Evolutionary conservation across 768 basidiomycete species (phyloP).

Genomic region (Panaeolus papilionaceus): DNA sequence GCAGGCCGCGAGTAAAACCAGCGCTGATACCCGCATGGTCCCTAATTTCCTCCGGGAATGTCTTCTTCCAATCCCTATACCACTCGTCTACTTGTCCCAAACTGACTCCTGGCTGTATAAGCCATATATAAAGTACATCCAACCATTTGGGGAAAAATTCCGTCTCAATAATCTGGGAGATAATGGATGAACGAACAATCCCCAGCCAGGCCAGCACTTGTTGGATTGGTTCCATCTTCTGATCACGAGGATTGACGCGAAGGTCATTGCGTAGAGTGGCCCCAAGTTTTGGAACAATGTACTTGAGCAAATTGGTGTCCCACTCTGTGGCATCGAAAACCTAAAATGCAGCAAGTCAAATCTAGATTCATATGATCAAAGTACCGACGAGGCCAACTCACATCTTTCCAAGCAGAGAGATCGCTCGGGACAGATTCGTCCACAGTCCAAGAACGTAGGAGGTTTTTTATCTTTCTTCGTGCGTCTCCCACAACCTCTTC

Average conservation of each 20-base stretch:
- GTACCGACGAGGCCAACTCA: slow-evolving; percentile 39
- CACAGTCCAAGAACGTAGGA: slow-evolving; percentile 78
- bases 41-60: slow-evolving; percentile 77
- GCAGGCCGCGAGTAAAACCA: slow-evolving; percentile 88
- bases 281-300: slow-evolving; percentile 91
- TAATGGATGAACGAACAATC: slow-evolving; percentile 75
- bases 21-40: slow-evolving; percentile 67
- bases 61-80: slow-evolving; percentile 89
- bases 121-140: slow-evolving; percentile 90
- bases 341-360: slow-evolving; percentile 39
- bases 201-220: slow-evolving; percentile 79
- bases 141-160: slow-evolving; percentile 99
- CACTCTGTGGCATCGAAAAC: slow-evolving; percentile 84
- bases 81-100: slow-evolving; percentile 94
- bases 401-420: slow-evolving; percentile 81
- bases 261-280: slow-evolving; percentile 84
- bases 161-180: slow-evolving; percentile 84
- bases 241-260: slow-evolving; percentile 88
- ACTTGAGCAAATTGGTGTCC: slow-evolving; percentile 90
- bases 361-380: background rate
- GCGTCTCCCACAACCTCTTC: slow-evolving; percentile 90
- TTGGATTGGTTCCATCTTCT: slow-evolving; percentile 84
- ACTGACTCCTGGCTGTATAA: slow-evolving; percentile 86
- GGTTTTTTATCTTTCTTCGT: slow-evolving; percentile 80
- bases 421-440: slow-evolving; percentile 80